Evolutionary conservation across 225 moss, liverwort and hornwort genomes (phyloP), one percentile per base, ranked within the genome.

Genomic region (Pseudisothecium myosuroides): DNA sequence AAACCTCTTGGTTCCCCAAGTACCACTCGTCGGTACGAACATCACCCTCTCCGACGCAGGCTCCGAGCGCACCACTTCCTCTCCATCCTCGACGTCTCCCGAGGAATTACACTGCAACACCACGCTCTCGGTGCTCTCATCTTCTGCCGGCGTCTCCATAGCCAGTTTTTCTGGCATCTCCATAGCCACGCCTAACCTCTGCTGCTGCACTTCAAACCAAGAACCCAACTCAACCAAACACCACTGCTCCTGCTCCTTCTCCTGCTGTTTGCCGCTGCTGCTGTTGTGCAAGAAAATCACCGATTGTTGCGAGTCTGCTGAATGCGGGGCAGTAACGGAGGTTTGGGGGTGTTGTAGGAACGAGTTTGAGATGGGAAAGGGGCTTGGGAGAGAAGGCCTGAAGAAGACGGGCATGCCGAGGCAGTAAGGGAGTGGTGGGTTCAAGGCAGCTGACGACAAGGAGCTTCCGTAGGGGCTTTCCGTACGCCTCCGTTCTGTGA

Each of bases 401-500:
- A n/a, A 27, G 79, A 52, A 34, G 31, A 10, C 15, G 29, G 18
- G n/a, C n/a, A n/a, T n/a, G n/a, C n/a, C n/a, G 24, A 20, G 18
- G 45, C 23, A 20, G 65, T n/a, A n/a, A n/a, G n/a, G n/a, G n/a
- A n/a, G n/a, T 17, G 37, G 14, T 14, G 75, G 61, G n/a, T 31
- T 61, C 49, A 62, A 26, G 79, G 92, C 93, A 93, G 92, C 92
- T 89, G 92, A 91, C 82, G 88, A 91, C 85, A 91, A 94, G 94
- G 91, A 85, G 94, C 94, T 92, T 94, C 94, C 94, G 94, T 94
- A 94, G 90, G 52, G 82, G 82, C 91, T 90, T 75, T 90, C 93
- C 93, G 93, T 93, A 93, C 93, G 72, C 87, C 90, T 93, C 93
- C 93, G 93, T 91, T 93, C 93, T 81, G 65, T 37, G 84, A 67